A percentile compares a stretch with the other conserved stretches of the same genome.
These are phyloP conservation scores for Starmera quercuum DNA, from an alignment of 805 yeast species.

Conservation along the genomic window DNA sequence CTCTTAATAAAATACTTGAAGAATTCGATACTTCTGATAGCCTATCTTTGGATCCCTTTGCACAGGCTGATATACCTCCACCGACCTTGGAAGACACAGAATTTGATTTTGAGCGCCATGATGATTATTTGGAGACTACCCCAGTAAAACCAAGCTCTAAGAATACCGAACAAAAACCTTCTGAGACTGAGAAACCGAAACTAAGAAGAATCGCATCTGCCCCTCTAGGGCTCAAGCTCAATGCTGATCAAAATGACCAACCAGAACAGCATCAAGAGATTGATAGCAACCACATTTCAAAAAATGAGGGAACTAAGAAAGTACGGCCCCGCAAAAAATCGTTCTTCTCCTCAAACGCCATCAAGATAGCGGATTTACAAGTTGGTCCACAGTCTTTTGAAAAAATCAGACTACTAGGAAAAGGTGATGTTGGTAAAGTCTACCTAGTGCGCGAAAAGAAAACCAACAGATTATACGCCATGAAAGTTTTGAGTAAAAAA, in stretches of 20 bases:
- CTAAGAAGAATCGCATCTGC: conserved; percentile 81
- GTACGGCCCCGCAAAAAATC: conserved; percentile 37
- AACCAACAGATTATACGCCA: conserved; percentile 73
- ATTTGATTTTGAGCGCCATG: too few relatives aligned
- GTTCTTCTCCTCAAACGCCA: conserved; percentile 57
- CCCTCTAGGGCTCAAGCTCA: conserved; percentile 49
- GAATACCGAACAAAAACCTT: conserved; percentile 3
- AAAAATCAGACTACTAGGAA: conserved; percentile 82
- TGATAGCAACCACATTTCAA: conserved; percentile 2
- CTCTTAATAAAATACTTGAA: conserved; percentile 27
- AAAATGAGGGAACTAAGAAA: conserved; percentile 1
- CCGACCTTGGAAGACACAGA: too few relatives aligned
- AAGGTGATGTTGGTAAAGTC: conserved; percentile 97
- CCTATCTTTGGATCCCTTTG: not conserved
- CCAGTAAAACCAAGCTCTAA: too few relatives aligned
- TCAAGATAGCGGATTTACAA: conserved; percentile 65
- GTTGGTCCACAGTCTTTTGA: conserved; percentile 87
- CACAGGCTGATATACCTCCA: not conserved
- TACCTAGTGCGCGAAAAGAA: conserved; percentile 81
- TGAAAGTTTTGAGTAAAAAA: conserved; percentile 82
- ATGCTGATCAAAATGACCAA: conserved; percentile 22
- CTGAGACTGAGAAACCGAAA: conserved; percentile 21
- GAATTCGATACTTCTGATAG: conserved; percentile 7
- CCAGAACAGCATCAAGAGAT: conserved; percentile 2
- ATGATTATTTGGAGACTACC: not conserved